phyloP scores from a whole-genome alignment of 345 rosid genomes.

The Aurinia saxatilis region DNA sequence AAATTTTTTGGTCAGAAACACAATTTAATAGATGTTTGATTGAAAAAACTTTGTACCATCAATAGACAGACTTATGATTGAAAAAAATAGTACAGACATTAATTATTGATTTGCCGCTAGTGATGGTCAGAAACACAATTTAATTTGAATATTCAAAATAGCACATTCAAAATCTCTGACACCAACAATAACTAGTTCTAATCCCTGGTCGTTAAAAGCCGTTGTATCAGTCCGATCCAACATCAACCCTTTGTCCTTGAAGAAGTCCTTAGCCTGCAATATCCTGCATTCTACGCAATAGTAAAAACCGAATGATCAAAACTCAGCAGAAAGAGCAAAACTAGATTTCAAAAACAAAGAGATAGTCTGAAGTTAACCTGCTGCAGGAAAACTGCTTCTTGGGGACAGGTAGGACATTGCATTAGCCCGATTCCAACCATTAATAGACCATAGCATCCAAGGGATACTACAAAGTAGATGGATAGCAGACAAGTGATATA shows the following conservation, averaged over 20 bases:
- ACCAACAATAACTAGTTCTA: neutral
- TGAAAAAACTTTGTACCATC: no score
- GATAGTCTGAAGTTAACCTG: conserved; percentile 29
- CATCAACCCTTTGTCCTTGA: conserved; percentile 61
- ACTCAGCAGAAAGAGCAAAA: neutral
- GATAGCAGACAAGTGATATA: conserved; percentile 32
- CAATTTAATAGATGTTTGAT: no score
- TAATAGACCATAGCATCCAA: conserved; percentile 73
- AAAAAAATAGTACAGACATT: no score
- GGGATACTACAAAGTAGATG: conserved; percentile 55
- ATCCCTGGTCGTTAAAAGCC: neutral
- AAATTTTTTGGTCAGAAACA: neutral
- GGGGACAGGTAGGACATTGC: conserved; percentile 69
- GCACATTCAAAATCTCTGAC: neutral
- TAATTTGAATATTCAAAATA: neutral
- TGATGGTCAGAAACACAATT: neutral
- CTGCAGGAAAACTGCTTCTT: conserved; percentile 58
- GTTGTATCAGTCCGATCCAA: conserved; percentile 36
- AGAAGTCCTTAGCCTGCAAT: conserved; percentile 59
- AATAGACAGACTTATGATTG: no score
- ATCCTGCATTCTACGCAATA: conserved; percentile 59
- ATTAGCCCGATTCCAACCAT: conserved; percentile 72
- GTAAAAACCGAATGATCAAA: no score
- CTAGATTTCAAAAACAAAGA: no score
- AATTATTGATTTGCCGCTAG: neutral